Percentiles rank a stretch among this genome's conserved stretches.
phyloP scores from a whole-genome alignment of 2,329 filamentous ascomycete species.

The Colletotrichum simmondsii region DNA sequence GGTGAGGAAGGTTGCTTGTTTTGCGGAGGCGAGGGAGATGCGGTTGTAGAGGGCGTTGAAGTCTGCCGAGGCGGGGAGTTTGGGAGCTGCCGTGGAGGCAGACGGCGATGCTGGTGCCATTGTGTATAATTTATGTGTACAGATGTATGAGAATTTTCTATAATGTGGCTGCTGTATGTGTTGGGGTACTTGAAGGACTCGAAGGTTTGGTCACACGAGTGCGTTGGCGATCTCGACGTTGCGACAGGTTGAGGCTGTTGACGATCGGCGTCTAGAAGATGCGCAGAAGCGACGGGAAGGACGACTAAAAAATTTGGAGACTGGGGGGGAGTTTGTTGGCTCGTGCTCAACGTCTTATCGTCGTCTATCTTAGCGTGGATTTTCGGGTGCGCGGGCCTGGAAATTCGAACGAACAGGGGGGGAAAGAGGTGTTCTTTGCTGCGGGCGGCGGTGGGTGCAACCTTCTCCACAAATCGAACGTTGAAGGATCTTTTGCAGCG shows the following conservation, averaged over 20 bases:
- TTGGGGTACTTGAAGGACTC: too few species aligned
- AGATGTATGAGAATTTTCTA: neutral
- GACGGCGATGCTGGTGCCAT: slow-evolving; percentile 33
- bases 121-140: neutral
- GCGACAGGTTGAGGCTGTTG: neutral
- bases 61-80: slow-evolving; percentile 48
- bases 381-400: neutral
- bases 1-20: slow-evolving; percentile 46
- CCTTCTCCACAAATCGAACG: slow-evolving; percentile 3
- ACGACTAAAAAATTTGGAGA: neutral
- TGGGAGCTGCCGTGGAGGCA: slow-evolving; percentile 42
- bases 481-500: neutral
- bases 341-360: neutral
- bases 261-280: neutral
- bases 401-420: neutral
- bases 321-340: neutral
- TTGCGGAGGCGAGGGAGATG: slow-evolving; percentile 52
- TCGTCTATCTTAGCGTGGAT: slow-evolving; percentile 1
- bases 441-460: neutral
- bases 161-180: too few species aligned
- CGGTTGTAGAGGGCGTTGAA: slow-evolving; percentile 53
- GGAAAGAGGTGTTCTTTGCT: neutral
- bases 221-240: neutral
- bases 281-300: neutral
- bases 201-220: neutral